Evolutionary conservation across 352 stramenopile genomes (phyloP), one percentile per base, ranked within the genome.

Genomic region (Globisporangium nagaii): DNA sequence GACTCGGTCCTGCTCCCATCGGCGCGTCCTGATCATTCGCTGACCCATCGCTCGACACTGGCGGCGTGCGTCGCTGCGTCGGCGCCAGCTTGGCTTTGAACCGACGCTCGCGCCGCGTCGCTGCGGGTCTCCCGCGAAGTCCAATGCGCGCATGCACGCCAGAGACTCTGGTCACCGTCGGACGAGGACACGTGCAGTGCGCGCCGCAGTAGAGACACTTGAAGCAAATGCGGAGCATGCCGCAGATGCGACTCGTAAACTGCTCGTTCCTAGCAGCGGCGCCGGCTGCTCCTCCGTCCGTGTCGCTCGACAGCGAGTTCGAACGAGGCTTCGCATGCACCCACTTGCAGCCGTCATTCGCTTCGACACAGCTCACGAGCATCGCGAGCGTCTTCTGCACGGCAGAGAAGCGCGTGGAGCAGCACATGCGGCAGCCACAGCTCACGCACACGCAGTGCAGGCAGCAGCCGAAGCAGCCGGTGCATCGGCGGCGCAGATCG

Each of bases 361-460:
- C 64, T 40, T 91, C 80, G 22, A 91, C 75, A 5, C 67, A 56
- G 30, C 77, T 63, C 46, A 91, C 55, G 35, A 91, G 67, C 25
- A 84, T 55, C 5, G 45, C 50, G 49, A 91, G 60, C 2, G 74
- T 75, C 56, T 87, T 88, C 50, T 88, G 78, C 13, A 89, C 78
- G 0, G 67, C 73, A 0, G 70, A 54, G 28, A 70, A 63, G 4
- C 71, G 70, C 27, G 73, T 82, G 5, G 75, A 84, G 42, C 75
- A 80, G 65, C 81, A 91, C 72, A 88, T 81, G n/a, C 78, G 72
- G 34, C 81, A 91, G 11, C 72, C 71, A 49, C 81, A 91, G 30
- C 68, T 73, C 32, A 86, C 61, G 58, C 81, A 91, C 15, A 81
- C 69, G 19, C 81, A 91, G 60, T 91, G 81, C 20, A 85, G 56